These are phyloP conservation scores for Mentha longifolia DNA, from an alignment of 257 asterid genomes.

Conservation along the genomic window DNA sequence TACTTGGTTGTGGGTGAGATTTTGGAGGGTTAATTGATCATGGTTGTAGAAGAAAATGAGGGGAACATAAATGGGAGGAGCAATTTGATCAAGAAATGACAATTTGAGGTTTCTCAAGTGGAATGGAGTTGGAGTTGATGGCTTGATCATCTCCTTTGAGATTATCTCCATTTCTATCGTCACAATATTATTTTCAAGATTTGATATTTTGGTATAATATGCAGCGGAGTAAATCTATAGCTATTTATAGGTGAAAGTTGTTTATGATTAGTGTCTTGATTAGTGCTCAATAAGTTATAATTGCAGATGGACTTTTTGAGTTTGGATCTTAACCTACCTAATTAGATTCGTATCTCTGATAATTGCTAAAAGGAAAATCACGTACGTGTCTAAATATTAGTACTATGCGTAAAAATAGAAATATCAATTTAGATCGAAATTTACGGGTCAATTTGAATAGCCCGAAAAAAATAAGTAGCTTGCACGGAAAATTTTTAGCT, in stretches of 20 bases:
- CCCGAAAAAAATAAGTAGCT: too few species aligned
- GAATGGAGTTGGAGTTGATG: constrained; percentile 32
- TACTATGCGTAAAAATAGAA: too few species aligned
- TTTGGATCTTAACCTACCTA: neutral
- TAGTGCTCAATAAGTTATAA: neutral
- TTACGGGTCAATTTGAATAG: too few species aligned
- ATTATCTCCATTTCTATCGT: constrained; percentile 22
- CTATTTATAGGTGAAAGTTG: neutral
- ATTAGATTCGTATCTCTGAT: neutral
- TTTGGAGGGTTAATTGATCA: neutral
- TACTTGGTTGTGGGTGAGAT: neutral
- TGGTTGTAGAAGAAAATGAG: constrained; percentile 24
- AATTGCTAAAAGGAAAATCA: too few species aligned
- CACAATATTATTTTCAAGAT: neutral
- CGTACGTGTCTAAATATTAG: too few species aligned
- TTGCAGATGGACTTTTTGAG: neutral
- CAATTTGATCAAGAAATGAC: constrained; percentile 26
- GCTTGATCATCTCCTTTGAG: constrained; percentile 31
- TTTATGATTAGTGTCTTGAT: neutral
- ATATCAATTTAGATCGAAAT: too few species aligned
- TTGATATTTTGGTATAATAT: neutral
- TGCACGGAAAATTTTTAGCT: too few species aligned
- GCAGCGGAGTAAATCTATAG: neutral
- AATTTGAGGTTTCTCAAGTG: constrained; percentile 29
- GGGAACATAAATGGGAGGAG: constrained; percentile 27